Evolutionary conservation across 1,284 basidiomycete genomes (phyloP), one percentile per base, ranked within the genome.

Genomic region (Cystobasidium slooffiae): DNA sequence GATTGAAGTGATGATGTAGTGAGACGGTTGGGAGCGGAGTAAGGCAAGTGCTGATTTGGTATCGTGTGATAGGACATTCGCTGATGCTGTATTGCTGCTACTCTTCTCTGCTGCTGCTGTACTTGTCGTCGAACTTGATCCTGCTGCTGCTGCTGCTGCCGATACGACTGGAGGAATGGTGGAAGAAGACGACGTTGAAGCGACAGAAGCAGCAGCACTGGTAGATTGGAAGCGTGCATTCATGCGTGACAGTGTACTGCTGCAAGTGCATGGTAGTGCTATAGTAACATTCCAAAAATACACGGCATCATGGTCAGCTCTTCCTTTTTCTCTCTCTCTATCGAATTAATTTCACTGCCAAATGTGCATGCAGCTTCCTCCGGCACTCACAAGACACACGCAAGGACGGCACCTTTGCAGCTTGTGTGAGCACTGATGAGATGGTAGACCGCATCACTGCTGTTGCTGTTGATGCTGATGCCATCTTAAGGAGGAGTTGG

Each of bases 1-100:
- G 73, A 98, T 87, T n/a, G 91, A 89, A 72, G 94, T 93, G 78
- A 96, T 86, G 81, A 94, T 86, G 84, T 98, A 99, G 84, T 92
- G 91, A 8, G 87, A 90, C 22, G 89, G 91, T 81, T 91, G 93
- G 16, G 83, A 82, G 65, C 81, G 78, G 59, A 87, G 81, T 20
- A 86, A 82, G 0, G 75, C 72, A 41, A 86, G 73, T 6, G 85
- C 85, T 8, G 51, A 56, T 10, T 37, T 39, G 3, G 70, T 56
- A 44, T 55, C 58, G 63, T 63, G 64, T 22, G 18, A 20, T 3
- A 6, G 7, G 51, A 55, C 24, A 52, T 47, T n/a, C 44, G 44
- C 12, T 51, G 51, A 22, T 53, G 49, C 44, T 53, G 64, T 52
- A 31, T 4, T 24, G 64, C 49, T 52, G 47, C 5, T 7, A 10